Evolutionary conservation across 2,329 filamentous ascomycete species (phyloP).

Genomic region (Pyricularia sp.): DNA sequence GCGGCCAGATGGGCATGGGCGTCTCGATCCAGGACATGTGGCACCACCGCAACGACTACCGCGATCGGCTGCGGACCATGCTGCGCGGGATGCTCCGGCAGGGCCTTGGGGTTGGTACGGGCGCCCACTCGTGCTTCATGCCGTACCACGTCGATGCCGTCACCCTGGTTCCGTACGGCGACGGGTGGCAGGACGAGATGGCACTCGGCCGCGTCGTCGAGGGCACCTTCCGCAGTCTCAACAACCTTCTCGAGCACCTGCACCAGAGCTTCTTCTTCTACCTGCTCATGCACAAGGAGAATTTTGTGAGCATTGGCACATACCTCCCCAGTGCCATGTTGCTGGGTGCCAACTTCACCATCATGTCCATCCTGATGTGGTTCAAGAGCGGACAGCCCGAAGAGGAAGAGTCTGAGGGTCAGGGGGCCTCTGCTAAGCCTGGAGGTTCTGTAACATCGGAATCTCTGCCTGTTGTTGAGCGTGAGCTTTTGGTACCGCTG

Average conservation of each 20-base stretch:
- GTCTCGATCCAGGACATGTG: slow-evolving; percentile 81
- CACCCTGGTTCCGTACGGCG: slow-evolving; percentile 79
- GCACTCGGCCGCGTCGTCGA: slow-evolving; percentile 83
- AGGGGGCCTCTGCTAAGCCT: slow-evolving; percentile 12
- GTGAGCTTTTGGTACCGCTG: slow-evolving; percentile 64
- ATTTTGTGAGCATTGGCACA: slow-evolving; percentile 96
- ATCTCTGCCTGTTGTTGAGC: slow-evolving; percentile 33
- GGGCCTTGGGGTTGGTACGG: slow-evolving; percentile 78
- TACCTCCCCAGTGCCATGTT: slow-evolving; percentile 98
- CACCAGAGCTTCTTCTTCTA: slow-evolving; percentile 99
- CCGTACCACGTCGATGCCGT: slow-evolving; percentile 96
- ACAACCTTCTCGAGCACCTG: slow-evolving; percentile 91
- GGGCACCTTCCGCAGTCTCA: slow-evolving; percentile 84
- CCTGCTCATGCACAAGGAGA: slow-evolving; percentile 78
- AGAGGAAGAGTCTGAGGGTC: slow-evolving; percentile 10
- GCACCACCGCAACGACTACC: slow-evolving; percentile 68
- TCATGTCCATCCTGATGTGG: slow-evolving; percentile 94
- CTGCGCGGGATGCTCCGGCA: slow-evolving; percentile 88
- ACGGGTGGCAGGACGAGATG: slow-evolving; percentile 98
- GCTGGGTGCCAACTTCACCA: slow-evolving; percentile 86
- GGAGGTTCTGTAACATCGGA: slow-evolving; percentile 12
- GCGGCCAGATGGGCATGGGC: slow-evolving; percentile 84
- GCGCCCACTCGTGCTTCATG: slow-evolving; percentile 91
- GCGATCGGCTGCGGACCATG: slow-evolving; percentile 77
- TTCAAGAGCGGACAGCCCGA: slow-evolving; percentile 62